Evolutionary conservation across 345 rosid genomes (phyloP), one percentile per base, ranked within the genome.

Genomic region (Populus pruinosa): DNA sequence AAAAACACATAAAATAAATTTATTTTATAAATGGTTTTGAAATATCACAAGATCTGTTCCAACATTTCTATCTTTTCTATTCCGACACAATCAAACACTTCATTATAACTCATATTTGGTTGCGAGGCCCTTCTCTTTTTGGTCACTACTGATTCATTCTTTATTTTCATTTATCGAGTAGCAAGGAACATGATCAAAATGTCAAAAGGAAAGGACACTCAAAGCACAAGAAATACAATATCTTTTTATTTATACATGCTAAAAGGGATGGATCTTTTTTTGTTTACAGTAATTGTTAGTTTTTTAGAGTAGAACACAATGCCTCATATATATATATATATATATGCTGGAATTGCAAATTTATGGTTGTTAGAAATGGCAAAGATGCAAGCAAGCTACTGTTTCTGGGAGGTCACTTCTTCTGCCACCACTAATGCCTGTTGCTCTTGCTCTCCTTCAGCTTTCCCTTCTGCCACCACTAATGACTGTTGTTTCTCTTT

Each of bases 401-500:
- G 5, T 21, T 75, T 79, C 56, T 61, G 49, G 1, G 69, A 20
- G 72, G 72, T 27, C 63, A 47, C 67, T 70, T 38, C 8, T 29
- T 25, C 29, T 64, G 25, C 75, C 49, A 62, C 69, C 43, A 73
- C 43, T 17, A 20, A 53, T 20, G 59, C 55, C 55, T n/a, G 63
- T 43, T 39, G 67, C 69, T 76, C 80, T n/a, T 74, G 61, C 18
- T 74, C 81, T 44, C 70, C 78, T 38, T 80, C 84, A 76, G 78
- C 80, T 31, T 31, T 77, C 36, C 62, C 89, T 68, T 78, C 88
- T 8, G 73, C 75, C 73, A 87, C 86, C 62, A 86, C 91, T 53
- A 89, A 44, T 50, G 93, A 88, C 71, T 86, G 85, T 71, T 82
- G 85, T 38, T 39, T 63, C 69, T 79, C 80, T 21, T 74, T n/a